These are phyloP conservation scores for Malus sylvestris DNA, from an alignment of 306 rosid species.

Conservation along the genomic window DNA sequence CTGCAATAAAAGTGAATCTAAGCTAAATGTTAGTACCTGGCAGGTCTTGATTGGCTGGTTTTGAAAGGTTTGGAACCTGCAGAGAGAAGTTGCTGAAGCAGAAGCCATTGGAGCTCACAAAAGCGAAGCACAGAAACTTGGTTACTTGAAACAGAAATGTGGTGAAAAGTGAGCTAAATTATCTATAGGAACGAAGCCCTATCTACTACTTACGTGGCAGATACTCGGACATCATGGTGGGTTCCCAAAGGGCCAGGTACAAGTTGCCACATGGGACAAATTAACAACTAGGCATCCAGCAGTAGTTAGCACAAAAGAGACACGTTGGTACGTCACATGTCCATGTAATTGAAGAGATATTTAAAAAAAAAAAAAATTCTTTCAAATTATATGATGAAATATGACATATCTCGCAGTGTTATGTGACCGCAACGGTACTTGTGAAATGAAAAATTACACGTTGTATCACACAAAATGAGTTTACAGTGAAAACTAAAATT, in stretches of 20 bases:
- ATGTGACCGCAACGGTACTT: too few relatives aligned
- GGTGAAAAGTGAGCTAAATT: neutral
- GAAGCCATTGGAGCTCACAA: conserved; percentile 48
- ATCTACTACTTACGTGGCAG: conserved; percentile 10
- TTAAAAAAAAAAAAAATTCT: too few relatives aligned
- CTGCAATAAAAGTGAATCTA: neutral
- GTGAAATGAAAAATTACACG: too few relatives aligned
- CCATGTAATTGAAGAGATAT: too few relatives aligned
- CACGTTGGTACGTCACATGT: too few relatives aligned
- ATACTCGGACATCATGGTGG: neutral
- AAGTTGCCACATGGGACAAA: neutral
- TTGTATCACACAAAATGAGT: too few relatives aligned
- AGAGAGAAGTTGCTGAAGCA: conserved; percentile 43
- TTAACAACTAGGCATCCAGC: neutral
- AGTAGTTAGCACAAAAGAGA: too few relatives aligned
- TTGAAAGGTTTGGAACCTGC: conserved; percentile 30
- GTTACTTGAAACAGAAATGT: neutral
- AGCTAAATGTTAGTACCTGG: conserved; percentile 21
- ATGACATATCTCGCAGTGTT: too few relatives aligned
- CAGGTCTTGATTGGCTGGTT: conserved; percentile 12
- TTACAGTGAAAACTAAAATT: too few relatives aligned
- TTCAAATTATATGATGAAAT: too few relatives aligned
- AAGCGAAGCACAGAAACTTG: neutral
- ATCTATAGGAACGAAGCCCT: conserved; percentile 5
- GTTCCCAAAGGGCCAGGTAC: neutral